These are phyloP conservation scores for Onygenales sp. DNA, from an alignment of 2,329 filamentous ascomycete genomes.

Conservation along the genomic window DNA sequence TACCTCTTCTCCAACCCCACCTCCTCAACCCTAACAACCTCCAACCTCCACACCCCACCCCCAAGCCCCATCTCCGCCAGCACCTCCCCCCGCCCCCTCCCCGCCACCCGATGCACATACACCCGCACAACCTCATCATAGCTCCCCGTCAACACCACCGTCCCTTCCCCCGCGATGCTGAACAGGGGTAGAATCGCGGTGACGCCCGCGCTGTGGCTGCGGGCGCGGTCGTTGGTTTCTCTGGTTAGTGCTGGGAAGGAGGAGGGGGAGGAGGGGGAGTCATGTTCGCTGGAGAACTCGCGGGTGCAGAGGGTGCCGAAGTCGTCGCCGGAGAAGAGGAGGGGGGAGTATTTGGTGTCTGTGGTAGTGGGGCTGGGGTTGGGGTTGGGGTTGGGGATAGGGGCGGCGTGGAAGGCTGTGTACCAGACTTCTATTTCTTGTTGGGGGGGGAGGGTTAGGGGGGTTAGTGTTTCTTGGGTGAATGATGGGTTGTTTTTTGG, in stretches of 20 bases:
- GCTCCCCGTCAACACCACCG: conserved; percentile 70
- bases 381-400: neutral
- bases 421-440: conserved; percentile 31
- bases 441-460: too few species aligned
- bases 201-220: conserved; percentile 69
- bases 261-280: too few species aligned
- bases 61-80: conserved; percentile 58
- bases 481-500: too few species aligned
- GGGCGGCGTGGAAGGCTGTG: conserved; percentile 15
- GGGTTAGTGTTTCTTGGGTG: too few species aligned
- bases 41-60: conserved; percentile 82
- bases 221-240: conserved; percentile 38
- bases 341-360: conserved; percentile 5
- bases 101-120: conserved; percentile 27
- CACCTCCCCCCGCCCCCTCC: conserved; percentile 22
- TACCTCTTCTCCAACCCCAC: conserved; percentile 18
- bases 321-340: conserved; percentile 32
- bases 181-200: conserved; percentile 72
- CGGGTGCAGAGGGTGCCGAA: conserved; percentile 27
- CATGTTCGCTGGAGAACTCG: conserved; percentile 14
- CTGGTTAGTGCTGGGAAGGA: neutral
- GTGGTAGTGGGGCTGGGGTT: too few species aligned
- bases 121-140: conserved; percentile 81
- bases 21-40: conserved; percentile 34
- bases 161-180: conserved; percentile 36